Conservation (phyloP, 2,329 filamentous ascomycete species). For the Lizonia empirigonia region DNA sequence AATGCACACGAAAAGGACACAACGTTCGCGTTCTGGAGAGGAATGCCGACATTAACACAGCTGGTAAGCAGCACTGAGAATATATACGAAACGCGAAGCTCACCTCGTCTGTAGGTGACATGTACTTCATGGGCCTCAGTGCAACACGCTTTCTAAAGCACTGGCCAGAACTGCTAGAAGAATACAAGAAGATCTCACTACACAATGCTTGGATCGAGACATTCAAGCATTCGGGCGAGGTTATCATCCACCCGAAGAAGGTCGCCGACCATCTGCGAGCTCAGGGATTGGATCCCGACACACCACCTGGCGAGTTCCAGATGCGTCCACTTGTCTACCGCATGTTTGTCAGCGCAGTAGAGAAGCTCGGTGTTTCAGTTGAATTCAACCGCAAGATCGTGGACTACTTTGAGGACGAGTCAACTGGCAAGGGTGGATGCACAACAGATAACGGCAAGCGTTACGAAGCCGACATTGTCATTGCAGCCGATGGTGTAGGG, state of each 20-base stretch:
- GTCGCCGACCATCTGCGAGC: constrained; percentile 58
- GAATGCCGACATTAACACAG: constrained; percentile 57
- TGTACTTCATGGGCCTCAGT: constrained; percentile 65
- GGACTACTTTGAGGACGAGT: constrained; percentile 53
- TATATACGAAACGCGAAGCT: neutral
- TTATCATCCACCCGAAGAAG: constrained; percentile 55
- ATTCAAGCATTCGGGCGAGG: constrained; percentile 59
- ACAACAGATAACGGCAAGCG: constrained; percentile 48
- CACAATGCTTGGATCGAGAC: constrained; percentile 62
- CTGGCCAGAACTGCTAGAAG: constrained; percentile 59
- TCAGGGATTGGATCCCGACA: constrained; percentile 53
- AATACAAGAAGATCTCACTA: constrained; percentile 59
- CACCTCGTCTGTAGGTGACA: constrained; percentile 55
- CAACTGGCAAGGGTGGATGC: constrained; percentile 44
- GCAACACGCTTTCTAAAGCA: constrained; percentile 62
- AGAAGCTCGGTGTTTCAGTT: constrained; percentile 52
- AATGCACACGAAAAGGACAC: constrained; percentile 50
- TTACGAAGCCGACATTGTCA: constrained; percentile 51
- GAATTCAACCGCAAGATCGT: constrained; percentile 51
- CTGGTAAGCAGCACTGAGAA: constrained; percentile 47
- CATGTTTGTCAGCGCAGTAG: constrained; percentile 60
- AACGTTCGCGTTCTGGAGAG: constrained; percentile 51
- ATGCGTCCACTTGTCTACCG: constrained; percentile 62
- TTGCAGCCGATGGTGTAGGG: constrained; percentile 52
- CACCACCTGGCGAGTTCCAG: constrained; percentile 61